Evolutionary conservation across 371 early-diverging fungal genomes (phyloP).

Genomic region (Dinochytrium kinnereticum): DNA sequence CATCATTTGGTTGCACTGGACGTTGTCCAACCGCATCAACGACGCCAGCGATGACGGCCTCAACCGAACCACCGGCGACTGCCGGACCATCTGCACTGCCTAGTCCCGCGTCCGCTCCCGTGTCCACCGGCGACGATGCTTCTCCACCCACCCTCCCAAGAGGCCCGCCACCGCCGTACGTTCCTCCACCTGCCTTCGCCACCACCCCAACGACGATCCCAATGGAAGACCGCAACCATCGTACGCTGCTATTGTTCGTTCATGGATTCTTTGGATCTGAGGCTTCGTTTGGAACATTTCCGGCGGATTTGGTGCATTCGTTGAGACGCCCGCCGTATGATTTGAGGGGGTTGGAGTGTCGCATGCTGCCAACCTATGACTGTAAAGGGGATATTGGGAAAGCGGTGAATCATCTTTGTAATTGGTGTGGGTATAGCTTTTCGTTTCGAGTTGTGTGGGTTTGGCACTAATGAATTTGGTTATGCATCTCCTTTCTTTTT

Average conservation of each 20-base stretch:
- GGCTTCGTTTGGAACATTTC: slow-evolving; percentile 50
- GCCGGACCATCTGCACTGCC: too few species aligned
- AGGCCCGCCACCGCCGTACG: background rate
- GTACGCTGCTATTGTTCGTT: slow-evolving; percentile 48
- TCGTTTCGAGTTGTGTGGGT: slow-evolving; percentile 32
- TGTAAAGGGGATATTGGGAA: slow-evolving; percentile 25
- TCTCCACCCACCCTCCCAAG: background rate
- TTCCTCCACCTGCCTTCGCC: background rate
- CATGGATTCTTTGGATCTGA: slow-evolving; percentile 52
- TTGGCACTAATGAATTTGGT: slow-evolving; percentile 19
- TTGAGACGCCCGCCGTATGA: slow-evolving; percentile 11
- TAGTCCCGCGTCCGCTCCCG: background rate
- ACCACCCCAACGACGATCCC: background rate
- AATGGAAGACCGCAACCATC: background rate
- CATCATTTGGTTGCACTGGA: too few species aligned
- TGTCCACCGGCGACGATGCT: background rate
- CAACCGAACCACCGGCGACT: too few species aligned
- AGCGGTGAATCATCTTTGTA: slow-evolving; percentile 24
- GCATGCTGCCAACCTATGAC: slow-evolving; percentile 44
- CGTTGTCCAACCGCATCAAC: too few species aligned
- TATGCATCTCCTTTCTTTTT: background rate
- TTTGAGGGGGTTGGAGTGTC: slow-evolving; percentile 33
- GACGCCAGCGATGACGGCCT: too few species aligned
- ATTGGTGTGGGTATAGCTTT: slow-evolving; percentile 19
- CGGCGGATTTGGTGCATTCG: slow-evolving; percentile 39